Evolutionary conservation across 2,329 filamentous ascomycete species (phyloP), one percentile per base, ranked within the genome.

Genomic region (Colletotrichum gloeosporioides): DNA sequence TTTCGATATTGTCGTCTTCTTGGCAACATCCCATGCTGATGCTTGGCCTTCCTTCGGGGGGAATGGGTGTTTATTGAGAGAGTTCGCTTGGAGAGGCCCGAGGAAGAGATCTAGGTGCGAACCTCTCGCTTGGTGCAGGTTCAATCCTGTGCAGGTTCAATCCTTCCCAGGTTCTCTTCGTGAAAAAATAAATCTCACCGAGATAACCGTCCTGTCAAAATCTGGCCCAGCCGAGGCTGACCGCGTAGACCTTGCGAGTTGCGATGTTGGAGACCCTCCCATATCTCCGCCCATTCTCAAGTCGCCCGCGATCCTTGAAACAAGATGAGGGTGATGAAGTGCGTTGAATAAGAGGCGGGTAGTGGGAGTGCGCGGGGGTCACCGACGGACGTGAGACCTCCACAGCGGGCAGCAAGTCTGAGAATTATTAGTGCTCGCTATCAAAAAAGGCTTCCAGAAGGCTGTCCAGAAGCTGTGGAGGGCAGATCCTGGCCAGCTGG

Each of bases 241-340:
- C 68, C 57, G 36, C 57, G 68, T 61, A 62, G 25, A 62, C 55
- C 67, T 62, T 62, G 68, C n/a, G 32, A 63, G 10, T 53, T 59
- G 25, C 32, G 32, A 34, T 34, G 32, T 34, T 34, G 15, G 4
- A 34, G 29, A 39, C 8, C 18, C 67, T n/a, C 55, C 13, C 70
- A 59, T 53, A 34, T 53, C 59, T 61, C 70, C 49, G 34, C 49
- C 64, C 36, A 70, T 32, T 32, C 53, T 44, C 63, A 12, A 62
- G 32, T 49, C 44, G 57, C 6, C 44, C 49, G 39, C 64, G 70
- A 64, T 69, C 64, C 70, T 76, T 76, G 64, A 69, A 73, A 76
- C 73, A 69, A 49, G 18, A 68, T 64, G 59, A 69, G 31, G 55
- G 36, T 74, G 57, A 76, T 69, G 64, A 76, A 61, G 9, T 59